These are phyloP conservation scores for Aspergillus ibericus DNA, from an alignment of 2,329 filamentous ascomycete species.

Conservation along the genomic window DNA sequence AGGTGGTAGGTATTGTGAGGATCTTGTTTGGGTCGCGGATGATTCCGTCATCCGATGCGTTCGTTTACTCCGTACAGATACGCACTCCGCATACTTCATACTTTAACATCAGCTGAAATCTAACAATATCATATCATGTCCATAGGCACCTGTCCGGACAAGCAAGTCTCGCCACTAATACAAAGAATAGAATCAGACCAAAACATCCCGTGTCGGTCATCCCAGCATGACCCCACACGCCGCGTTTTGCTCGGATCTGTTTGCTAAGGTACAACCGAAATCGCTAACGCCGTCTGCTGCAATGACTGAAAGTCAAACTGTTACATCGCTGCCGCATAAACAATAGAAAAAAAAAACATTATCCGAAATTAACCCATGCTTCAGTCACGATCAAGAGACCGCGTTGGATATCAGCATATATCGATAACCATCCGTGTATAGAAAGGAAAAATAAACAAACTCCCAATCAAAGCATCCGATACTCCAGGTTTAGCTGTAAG, in stretches of 20 bases:
- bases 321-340: conserved; percentile 13
- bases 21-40: conserved; percentile 1
- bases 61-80: neutral
- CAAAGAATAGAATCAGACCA: neutral
- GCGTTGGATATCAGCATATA: conserved; percentile 6
- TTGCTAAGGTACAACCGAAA: conserved; percentile 15
- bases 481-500: conserved; percentile 27
- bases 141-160: neutral
- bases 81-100: too few species aligned
- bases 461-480: conserved; percentile 23
- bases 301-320: conserved; percentile 16
- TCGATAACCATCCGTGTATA: conserved; percentile 8
- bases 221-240: neutral
- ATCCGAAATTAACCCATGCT: conserved; percentile 11
- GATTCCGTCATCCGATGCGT: neutral
- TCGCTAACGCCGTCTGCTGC: conserved; percentile 27
- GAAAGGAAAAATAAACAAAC: conserved; percentile 3
- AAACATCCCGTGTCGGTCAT: neutral
- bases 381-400: neutral
- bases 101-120: too few species aligned
- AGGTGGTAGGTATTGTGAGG: neutral
- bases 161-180: conserved; percentile 1
- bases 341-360: neutral
- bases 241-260: neutral
- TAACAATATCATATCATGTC: neutral